Percentiles rank a stretch among this genome's conserved stretches.
Conservation (phyloP, 1,284 basidiomycete species). For the Leccinum griseonigrum region DNA sequence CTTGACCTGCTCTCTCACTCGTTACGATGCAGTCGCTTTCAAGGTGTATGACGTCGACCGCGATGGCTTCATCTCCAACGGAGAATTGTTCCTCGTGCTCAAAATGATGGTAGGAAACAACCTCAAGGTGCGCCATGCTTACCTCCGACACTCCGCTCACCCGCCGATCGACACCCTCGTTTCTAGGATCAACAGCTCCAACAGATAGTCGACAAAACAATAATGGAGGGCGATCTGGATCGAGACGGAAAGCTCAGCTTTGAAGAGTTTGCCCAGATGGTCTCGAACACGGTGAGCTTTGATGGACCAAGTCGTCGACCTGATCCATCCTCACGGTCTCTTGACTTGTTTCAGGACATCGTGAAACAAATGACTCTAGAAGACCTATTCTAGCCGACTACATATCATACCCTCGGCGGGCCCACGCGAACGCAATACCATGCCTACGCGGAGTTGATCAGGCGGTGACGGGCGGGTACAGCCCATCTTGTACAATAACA, state of each 20-base stretch:
- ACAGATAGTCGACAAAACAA: slow-evolving; percentile 99
- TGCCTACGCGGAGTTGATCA: slow-evolving; percentile 7
- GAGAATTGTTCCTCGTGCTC: slow-evolving; percentile 95
- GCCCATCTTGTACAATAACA: slow-evolving; percentile 20
- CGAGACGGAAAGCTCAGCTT: slow-evolving; percentile 97
- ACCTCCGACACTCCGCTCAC: background rate
- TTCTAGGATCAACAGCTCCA: slow-evolving; percentile 93
- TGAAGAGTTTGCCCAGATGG: slow-evolving; percentile 96
- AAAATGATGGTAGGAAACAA: slow-evolving; percentile 99
- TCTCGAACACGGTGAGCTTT: slow-evolving; percentile 83
- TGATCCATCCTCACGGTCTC: background rate
- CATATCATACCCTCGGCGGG: slow-evolving; percentile 21
- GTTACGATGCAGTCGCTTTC: slow-evolving; percentile 73
- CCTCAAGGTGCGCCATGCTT: slow-evolving; percentile 67
- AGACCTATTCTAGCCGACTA: slow-evolving; percentile 27
- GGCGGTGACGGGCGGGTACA: slow-evolving; percentile 11
- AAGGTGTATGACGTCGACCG: slow-evolving; percentile 99
- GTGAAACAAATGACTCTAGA: slow-evolving; percentile 99
- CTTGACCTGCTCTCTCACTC: slow-evolving; percentile 17
- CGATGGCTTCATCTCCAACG: slow-evolving; percentile 98
- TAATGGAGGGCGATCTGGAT: slow-evolving; percentile 99
- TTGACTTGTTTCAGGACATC: slow-evolving; percentile 60
- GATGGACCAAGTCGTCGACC: background rate
- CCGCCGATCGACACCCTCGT: background rate
- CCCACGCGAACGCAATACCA: slow-evolving; percentile 20